phyloP scores from a whole-genome alignment of 306 rosid genomes.

The Cucumis cinereus region DNA sequence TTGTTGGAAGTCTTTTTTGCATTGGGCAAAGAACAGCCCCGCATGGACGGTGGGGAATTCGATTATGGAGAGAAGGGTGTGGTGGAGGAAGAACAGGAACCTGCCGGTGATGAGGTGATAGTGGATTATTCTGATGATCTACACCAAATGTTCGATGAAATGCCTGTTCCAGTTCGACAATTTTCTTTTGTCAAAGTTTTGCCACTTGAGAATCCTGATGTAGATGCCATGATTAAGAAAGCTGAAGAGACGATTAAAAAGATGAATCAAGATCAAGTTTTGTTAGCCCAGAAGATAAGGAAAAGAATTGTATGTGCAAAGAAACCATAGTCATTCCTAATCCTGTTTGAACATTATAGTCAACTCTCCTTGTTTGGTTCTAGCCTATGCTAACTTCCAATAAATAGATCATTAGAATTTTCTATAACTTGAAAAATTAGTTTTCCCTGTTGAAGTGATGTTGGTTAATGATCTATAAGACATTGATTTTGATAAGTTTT shows the following conservation, averaged over 20 bases:
- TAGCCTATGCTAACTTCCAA: background rate
- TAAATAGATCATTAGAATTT: background rate
- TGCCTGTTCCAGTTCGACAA: background rate
- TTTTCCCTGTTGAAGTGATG: background rate
- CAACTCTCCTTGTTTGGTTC: background rate
- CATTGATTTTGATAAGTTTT: background rate
- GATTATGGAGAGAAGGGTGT: background rate
- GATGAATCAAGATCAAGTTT: background rate
- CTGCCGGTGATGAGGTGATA: background rate
- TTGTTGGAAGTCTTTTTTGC: background rate
- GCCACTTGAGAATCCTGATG: background rate
- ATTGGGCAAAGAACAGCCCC: background rate
- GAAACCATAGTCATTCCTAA: background rate
- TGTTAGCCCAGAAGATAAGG: background rate
- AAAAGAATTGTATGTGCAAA: background rate
- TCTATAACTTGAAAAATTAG: background rate
- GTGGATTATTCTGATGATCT: background rate
- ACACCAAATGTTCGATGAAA: background rate
- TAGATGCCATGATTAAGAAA: conserved; percentile 1
- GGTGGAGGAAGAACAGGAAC: background rate
- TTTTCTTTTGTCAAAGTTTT: conserved; percentile 9
- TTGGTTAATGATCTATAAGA: background rate
- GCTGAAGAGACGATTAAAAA: conserved; percentile 6
- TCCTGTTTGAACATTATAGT: background rate
- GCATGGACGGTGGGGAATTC: background rate